Evolutionary conservation across 2,329 filamentous ascomycete species (phyloP), one percentile per base, ranked within the genome.

Genomic region (Chaetoscypha palmicola): DNA sequence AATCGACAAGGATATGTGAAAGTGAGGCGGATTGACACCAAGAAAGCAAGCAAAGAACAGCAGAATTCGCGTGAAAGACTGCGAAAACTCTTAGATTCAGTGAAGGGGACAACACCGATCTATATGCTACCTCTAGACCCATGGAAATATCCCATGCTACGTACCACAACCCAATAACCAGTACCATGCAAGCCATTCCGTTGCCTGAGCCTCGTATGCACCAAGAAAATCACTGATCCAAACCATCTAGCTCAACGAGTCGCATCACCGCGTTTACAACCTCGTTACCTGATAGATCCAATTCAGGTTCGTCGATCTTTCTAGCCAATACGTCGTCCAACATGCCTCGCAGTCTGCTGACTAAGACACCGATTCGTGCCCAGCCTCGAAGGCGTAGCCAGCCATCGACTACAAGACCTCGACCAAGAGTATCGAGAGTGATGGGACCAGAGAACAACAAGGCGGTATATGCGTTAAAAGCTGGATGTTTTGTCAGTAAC

Each of bases 351-450:
- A 98, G 66, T 50, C 91, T 73, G 35, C 83, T 86, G 2, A 95
- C 83, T 54, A 98, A 65, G 10, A 97, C 91, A 22, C 91, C 92
- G 51, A 98, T 92, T 36, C 92, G 77, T 1, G 92, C 91, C 92
- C 92, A 98, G 1, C 92, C 92, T 19, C 88, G 76, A 23, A 98
- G 68, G 26, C 77, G 64, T 24, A 97, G 70, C 92, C 91, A 97
- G 40, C 87, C 89, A 65, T 97, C 92, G 3, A 98, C 86, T 2
- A 96, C 70, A 14, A 98, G 68, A 0, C 92, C 92, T 17, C 90
- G 73, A 4, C 91, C 91, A 33, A 89, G 70, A 1, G 89, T 94
- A 65, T 97, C 92, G 2, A 97, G 77, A 47, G 81, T 78, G 39
- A 97, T 88, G 2, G 79, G 73, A 0, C 92, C 92, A 1, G 83